A percentile compares a stretch with the other conserved stretches of the same genome.
Evolutionary conservation across 2,329 filamentous ascomycete genomes (phyloP).

Genomic region (Leptographium flavum): DNA sequence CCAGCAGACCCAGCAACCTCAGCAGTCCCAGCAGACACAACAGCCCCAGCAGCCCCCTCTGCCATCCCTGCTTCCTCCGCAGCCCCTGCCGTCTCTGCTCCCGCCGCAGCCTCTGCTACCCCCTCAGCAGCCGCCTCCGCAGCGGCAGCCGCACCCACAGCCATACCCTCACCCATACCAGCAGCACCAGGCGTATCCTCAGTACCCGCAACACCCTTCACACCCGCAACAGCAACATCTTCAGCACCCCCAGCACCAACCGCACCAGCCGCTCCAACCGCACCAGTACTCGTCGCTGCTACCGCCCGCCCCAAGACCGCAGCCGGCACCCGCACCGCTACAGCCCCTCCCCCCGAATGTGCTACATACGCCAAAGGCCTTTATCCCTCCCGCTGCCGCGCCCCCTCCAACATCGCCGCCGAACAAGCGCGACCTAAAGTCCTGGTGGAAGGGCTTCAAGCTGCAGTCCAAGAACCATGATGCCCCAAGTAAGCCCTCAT

Average conservation of each 20-base stretch:
- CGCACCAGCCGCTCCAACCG: too few species aligned
- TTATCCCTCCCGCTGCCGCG: constrained; percentile 9
- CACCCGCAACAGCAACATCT: background rate
- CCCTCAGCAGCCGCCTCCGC: too few species aligned
- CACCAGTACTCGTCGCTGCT: background rate
- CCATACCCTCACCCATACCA: background rate
- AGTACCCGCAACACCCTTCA: too few species aligned
- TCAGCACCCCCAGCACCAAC: background rate
- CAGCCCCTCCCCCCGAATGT: constrained; percentile 7
- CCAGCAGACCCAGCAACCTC: constrained; percentile 10
- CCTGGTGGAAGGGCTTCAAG: constrained; percentile 97
- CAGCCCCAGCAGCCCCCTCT: background rate
- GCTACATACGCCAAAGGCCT: background rate
- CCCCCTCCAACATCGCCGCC: constrained; percentile 51
- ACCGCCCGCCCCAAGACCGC: background rate
- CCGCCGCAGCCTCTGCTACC: constrained; percentile 10
- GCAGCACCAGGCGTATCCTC: background rate
- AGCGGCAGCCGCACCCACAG: constrained; percentile 2
- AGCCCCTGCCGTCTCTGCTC: background rate
- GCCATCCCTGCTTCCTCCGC: background rate
- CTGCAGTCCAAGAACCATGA: constrained; percentile 45
- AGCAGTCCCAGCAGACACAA: too few species aligned
- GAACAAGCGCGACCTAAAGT: constrained; percentile 75
- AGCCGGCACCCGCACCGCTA: background rate
- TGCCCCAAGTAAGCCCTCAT: constrained; percentile 8